phyloP scores from a whole-genome alignment of 768 basidiomycete species.

The Brasilioporus rufonigricans region DNA sequence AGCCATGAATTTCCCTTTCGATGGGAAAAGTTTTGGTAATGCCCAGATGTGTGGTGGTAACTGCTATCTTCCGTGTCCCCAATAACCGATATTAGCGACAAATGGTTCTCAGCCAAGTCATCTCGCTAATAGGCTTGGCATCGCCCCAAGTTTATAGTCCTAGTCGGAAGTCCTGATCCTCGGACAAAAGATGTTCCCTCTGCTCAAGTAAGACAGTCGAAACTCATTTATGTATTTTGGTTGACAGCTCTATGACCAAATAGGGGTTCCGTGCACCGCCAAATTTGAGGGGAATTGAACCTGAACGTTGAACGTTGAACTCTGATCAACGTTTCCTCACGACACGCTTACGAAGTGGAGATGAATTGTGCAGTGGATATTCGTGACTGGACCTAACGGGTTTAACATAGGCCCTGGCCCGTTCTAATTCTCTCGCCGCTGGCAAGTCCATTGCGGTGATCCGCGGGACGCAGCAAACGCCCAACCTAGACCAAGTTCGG shows the following conservation, averaged over 20 bases:
- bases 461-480: background rate
- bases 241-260: background rate
- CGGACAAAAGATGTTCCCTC: no score
- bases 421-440: background rate
- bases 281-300: no score
- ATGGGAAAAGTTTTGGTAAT: no score
- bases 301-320: no score
- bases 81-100: no score
- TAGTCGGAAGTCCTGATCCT: no score
- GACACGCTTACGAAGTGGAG: background rate
- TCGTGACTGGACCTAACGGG: background rate
- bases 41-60: no score
- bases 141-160: no score
- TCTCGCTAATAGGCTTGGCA: background rate
- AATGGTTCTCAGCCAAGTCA: background rate
- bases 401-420: background rate
- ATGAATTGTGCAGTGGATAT: background rate
- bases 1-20: no score
- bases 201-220: no score
- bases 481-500: background rate
- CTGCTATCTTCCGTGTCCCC: no score
- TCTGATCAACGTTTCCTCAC: background rate
- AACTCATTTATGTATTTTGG: no score
- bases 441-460: background rate
- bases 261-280: background rate